Evolutionary conservation across 116 monocot species (phyloP).

Genomic region (Papilionanthe hybrid): DNA sequence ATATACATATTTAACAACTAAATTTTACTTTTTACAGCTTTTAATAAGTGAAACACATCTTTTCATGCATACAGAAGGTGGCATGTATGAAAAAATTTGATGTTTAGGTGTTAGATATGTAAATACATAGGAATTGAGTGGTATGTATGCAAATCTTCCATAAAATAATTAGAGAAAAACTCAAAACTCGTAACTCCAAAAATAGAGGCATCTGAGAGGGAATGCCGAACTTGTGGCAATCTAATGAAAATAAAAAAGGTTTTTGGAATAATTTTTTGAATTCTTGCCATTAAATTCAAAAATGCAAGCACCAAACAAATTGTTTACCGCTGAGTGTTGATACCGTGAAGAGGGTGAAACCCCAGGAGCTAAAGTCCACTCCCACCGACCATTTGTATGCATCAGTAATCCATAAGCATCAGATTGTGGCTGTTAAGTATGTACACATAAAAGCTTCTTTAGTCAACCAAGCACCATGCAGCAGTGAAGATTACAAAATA

Average conservation of each 20-base stretch:
- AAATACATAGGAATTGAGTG: too few relatives aligned
- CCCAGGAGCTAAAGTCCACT: slow-evolving; percentile 97
- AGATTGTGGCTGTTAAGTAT: slow-evolving; percentile 54
- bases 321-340: slow-evolving; percentile 89
- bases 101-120: too few relatives aligned
- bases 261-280: background rate
- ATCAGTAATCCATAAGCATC: slow-evolving; percentile 90
- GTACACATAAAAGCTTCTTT: background rate
- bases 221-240: background rate
- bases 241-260: background rate
- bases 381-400: slow-evolving; percentile 98
- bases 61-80: too few relatives aligned
- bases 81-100: too few relatives aligned
- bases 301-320: background rate
- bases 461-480: background rate
- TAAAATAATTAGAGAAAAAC: background rate
- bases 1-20: too few relatives aligned
- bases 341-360: slow-evolving; percentile 88
- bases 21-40: too few relatives aligned
- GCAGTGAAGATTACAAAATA: background rate
- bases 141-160: too few relatives aligned
- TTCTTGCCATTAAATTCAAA: background rate
- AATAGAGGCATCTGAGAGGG: background rate
- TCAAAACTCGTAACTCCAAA: background rate
- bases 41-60: too few relatives aligned